Base-by-base conservation (phyloP, 306 rosid genomes). In the Carpinus fangiana region DNA sequence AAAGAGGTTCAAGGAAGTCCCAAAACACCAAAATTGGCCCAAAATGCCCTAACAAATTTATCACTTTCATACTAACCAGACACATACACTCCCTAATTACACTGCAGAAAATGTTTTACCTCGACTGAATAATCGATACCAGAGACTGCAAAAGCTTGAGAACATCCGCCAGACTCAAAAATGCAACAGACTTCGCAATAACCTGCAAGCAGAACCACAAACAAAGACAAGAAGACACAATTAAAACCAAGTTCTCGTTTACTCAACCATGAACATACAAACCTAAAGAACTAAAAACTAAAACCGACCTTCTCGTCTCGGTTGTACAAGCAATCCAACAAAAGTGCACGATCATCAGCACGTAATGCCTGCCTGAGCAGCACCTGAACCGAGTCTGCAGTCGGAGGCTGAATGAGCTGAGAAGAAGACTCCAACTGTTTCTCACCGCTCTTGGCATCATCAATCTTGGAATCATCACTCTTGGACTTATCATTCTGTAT, bases 331-430 rank as follows among this genome's bases (percentile, higher is more conserved):
- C 97, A 91, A 76, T 91, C 89, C 3, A 93, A 66, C 70, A 93
- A 76, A 73, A 93, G 91, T 79, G 83, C 65, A 3, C 90, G 90
- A 70, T 91, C 98, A 59, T 91, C 98, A 11, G 98, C 98, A 64
- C 88, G 88, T 46, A 91, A 85, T 55, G 96, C 96, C 79, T 91
- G 97, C 86, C 85, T 93, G 45, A 93, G 98, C 86, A 93, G 80
- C 74, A 90, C 83, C 74, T 91, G 85, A 20, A 93, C 89, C 10
- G 92, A 91, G 80, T 91, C 97, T 48, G 96, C 97, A 82, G 90
- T 89, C 12, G 96, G 97, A 79, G 92, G 97, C 80, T 75, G 89
- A 54, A 34, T 78, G 16, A 18, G 71, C 54, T 50, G 70, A 8
- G 67, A 38, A 55, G 88, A 80, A 72, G 85, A 52, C 78, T 85